Percentiles rank a stretch among this genome's conserved stretches.
Conservation (phyloP, 805 yeast species). For the Candida argentea region DNA sequence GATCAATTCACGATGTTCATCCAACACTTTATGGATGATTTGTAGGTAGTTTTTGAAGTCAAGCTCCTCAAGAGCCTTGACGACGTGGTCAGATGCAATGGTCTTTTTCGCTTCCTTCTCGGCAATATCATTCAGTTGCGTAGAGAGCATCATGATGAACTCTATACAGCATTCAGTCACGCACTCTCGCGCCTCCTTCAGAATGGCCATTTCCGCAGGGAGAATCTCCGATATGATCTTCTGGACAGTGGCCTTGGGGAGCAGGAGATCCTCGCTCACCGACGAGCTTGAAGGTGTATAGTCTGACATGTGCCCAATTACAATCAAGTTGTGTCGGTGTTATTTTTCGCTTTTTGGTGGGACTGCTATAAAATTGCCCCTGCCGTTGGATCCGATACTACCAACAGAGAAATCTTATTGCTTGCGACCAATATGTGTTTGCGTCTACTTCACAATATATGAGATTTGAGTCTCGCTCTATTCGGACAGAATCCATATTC, state of each 20-base stretch:
- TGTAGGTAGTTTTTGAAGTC: slow-evolving; percentile 83
- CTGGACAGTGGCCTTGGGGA: slow-evolving; percentile 81
- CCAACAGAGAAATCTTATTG: no score
- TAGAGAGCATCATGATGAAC: slow-evolving; percentile 87
- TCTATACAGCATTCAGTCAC: slow-evolving; percentile 94
- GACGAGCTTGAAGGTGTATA: slow-evolving; percentile 22
- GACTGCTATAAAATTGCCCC: not conserved
- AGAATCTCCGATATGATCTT: slow-evolving; percentile 85
- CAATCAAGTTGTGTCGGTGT: not conserved
- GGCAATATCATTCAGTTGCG: slow-evolving; percentile 92
- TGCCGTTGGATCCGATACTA: no score
- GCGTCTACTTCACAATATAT: no score
- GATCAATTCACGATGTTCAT: slow-evolving; percentile 79
- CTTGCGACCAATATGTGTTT: no score
- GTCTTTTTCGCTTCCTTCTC: slow-evolving; percentile 95
- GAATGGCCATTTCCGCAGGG: slow-evolving; percentile 78
- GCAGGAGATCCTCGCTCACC: slow-evolving; percentile 28
- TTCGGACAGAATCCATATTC: no score
- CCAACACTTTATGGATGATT: slow-evolving; percentile 66
- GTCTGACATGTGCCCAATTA: slow-evolving; percentile 25
- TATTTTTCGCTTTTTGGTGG: not conserved
- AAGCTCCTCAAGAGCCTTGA: slow-evolving; percentile 76
- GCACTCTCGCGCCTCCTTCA: slow-evolving; percentile 91
- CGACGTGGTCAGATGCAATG: slow-evolving; percentile 91
- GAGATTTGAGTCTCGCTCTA: no score